Conservation (phyloP, 1,284 basidiomycete species). For the Microbotryum intermedium region DNA sequence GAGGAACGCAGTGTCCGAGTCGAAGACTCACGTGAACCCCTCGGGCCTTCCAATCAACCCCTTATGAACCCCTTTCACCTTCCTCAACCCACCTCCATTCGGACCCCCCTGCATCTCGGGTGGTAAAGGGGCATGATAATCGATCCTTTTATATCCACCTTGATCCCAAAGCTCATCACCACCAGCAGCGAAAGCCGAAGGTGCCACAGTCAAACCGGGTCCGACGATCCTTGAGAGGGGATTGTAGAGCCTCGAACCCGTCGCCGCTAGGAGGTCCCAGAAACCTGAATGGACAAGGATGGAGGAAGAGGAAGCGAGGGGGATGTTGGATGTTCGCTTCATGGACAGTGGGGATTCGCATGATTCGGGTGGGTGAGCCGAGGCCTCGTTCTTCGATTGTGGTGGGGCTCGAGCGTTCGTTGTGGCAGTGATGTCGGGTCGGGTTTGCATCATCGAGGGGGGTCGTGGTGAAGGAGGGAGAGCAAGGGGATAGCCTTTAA, state of each 20-base stretch:
- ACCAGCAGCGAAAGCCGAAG: background rate
- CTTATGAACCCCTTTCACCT: conserved; percentile 58
- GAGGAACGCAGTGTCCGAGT: conserved; percentile 2
- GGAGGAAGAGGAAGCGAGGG: conserved; percentile 7
- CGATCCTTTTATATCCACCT: too few relatives aligned
- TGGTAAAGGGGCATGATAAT: too few relatives aligned
- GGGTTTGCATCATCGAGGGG: too few relatives aligned
- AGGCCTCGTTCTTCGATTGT: too few relatives aligned
- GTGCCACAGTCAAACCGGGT: background rate
- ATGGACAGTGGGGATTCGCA: too few relatives aligned
- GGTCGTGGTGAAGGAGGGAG: too few relatives aligned
- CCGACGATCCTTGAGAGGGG: conserved; percentile 33
- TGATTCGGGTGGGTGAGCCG: too few relatives aligned
- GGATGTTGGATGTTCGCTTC: conserved; percentile 6
- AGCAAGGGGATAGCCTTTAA: too few relatives aligned
- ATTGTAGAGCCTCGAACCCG: conserved; percentile 42
- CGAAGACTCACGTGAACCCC: conserved; percentile 64
- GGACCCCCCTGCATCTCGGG: conserved; percentile 20
- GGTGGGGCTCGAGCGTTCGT: too few relatives aligned
- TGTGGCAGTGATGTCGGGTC: too few relatives aligned
- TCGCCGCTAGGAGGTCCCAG: conserved; percentile 63
- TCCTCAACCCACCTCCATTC: conserved; percentile 50
- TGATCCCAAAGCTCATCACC: background rate
- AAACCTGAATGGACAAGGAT: conserved; percentile 74
- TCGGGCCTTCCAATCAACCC: conserved; percentile 65